Evolutionary conservation across 768 basidiomycete species (phyloP).

Genomic region (Obba rivulosa): DNA sequence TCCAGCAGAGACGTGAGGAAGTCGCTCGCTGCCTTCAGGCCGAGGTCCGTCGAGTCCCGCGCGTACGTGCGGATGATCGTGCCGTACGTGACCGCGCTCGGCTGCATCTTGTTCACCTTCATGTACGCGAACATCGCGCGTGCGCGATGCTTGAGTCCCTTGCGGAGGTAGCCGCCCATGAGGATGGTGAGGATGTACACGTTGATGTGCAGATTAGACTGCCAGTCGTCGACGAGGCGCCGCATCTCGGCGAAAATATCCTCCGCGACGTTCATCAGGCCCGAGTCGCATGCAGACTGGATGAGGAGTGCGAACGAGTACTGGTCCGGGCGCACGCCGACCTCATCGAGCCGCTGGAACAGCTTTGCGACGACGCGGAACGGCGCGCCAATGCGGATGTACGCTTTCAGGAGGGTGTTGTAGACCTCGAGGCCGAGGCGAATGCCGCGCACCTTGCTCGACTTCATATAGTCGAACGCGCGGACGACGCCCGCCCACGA

Average conservation of each 20-base stretch:
- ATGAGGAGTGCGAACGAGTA: constrained; percentile 71
- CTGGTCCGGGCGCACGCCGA: constrained; percentile 50
- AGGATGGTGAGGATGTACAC: constrained; percentile 67
- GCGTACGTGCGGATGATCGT: constrained; percentile 62
- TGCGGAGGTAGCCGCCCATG: constrained; percentile 65
- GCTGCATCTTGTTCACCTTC: constrained; percentile 55
- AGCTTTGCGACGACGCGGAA: constrained; percentile 55
- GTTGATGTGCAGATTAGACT: constrained; percentile 39
- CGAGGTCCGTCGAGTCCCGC: constrained; percentile 40
- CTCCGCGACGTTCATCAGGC: constrained; percentile 55
- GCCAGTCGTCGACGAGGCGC: constrained; percentile 30
- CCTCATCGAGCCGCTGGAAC: constrained; percentile 50
- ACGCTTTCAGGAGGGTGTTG: constrained; percentile 80
- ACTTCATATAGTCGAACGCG: constrained; percentile 57
- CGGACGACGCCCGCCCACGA: constrained; percentile 74
- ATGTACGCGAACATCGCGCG: constrained; percentile 70
- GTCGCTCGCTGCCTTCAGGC: constrained; percentile 55
- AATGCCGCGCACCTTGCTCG: constrained; percentile 29
- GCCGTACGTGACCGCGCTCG: constrained; percentile 62
- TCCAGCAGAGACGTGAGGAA: constrained; percentile 53
- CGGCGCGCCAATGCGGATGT: constrained; percentile 76
- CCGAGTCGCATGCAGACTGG: constrained; percentile 75
- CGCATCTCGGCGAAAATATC: constrained; percentile 71
- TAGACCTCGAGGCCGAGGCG: constrained; percentile 55
- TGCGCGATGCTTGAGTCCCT: constrained; percentile 47